These are phyloP conservation scores for Spizellomyces sp. DNA, from an alignment of 192 early-diverging fungal genomes.

Conservation along the genomic window DNA sequence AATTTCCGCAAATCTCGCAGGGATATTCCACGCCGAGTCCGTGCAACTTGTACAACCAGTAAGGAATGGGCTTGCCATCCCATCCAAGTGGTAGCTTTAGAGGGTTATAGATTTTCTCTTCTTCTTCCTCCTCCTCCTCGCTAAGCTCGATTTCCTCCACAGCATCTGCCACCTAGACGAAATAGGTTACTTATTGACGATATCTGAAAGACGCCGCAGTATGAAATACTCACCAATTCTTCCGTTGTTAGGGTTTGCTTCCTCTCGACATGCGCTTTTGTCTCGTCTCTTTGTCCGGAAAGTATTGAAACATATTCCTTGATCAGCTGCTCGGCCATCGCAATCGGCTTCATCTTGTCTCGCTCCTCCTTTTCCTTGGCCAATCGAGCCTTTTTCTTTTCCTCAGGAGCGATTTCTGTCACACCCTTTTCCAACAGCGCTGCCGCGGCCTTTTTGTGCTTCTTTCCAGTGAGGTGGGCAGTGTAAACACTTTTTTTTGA, in stretches of 20 bases:
- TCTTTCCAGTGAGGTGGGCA: conserved; percentile 87
- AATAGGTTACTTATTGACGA: background rate
- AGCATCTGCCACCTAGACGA: conserved; percentile 12
- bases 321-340: conserved; percentile 65
- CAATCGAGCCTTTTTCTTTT: conserved; percentile 30
- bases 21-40: conserved; percentile 92
- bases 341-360: conserved; percentile 50
- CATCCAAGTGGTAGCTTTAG: conserved; percentile 93
- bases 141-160: conserved; percentile 59
- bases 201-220: background rate
- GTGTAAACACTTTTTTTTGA: conserved; percentile 81
- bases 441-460: conserved; percentile 84
- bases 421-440: conserved; percentile 39
- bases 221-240: conserved; percentile 54
- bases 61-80: conserved; percentile 99
- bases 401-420: conserved; percentile 22
- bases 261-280: conserved; percentile 83
- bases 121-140: conserved; percentile 73
- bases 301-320: conserved; percentile 50
- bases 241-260: conserved; percentile 89
- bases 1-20: conserved; percentile 97
- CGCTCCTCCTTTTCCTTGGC: conserved; percentile 57
- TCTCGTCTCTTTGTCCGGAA: conserved; percentile 66
- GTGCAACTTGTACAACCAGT: conserved; percentile 98
- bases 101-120: conserved; percentile 95